phyloP scores from a whole-genome alignment of 352 stramenopile genomes.

The Phytopythium helicoides region DNA sequence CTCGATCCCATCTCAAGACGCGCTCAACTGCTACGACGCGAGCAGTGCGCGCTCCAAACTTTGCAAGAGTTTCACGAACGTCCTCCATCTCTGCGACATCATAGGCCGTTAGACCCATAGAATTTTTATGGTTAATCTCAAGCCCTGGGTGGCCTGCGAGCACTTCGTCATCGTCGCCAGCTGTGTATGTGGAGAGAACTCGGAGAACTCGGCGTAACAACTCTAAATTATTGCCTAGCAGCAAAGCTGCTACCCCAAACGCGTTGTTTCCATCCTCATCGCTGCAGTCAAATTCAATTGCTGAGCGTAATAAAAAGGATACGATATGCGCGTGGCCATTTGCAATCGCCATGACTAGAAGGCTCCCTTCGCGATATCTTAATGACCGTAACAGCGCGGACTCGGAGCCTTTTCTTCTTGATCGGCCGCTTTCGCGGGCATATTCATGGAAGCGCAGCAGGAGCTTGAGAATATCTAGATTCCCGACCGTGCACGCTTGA shows the following conservation, averaged over 20 bases:
- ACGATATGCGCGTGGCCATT: constrained; percentile 33
- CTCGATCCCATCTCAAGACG: constrained; percentile 50
- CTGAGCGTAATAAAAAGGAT: constrained; percentile 43
- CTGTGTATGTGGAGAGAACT: constrained; percentile 20
- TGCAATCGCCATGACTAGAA: constrained; percentile 70
- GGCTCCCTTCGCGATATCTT: constrained; percentile 36
- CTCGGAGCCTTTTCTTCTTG: constrained; percentile 6
- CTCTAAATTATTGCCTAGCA: constrained; percentile 20
- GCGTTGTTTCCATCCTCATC: constrained; percentile 78
- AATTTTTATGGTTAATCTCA: constrained; percentile 77
- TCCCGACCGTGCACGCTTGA: constrained; percentile 40
- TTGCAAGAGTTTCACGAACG: constrained; percentile 40
- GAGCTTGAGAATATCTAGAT: constrained; percentile 64
- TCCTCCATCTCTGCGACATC: constrained; percentile 46
- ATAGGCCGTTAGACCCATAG: constrained; percentile 53
- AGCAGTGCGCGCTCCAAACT: constrained; percentile 41
- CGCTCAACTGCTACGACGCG: constrained; percentile 39
- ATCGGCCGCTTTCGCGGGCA: background rate
- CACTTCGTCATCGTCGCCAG: constrained; percentile 1
- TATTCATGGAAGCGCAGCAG: constrained; percentile 19
- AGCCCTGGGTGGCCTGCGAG: constrained; percentile 11
- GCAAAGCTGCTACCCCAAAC: constrained; percentile 45
- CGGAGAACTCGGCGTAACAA: constrained; percentile 20
- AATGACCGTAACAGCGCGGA: constrained; percentile 2
- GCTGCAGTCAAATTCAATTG: constrained; percentile 50